A percentile compares a stretch with the other conserved stretches of the same genome.
Conservation (phyloP, 2,329 filamentous ascomycete genomes). For the Neocatenulostroma microsporum region DNA sequence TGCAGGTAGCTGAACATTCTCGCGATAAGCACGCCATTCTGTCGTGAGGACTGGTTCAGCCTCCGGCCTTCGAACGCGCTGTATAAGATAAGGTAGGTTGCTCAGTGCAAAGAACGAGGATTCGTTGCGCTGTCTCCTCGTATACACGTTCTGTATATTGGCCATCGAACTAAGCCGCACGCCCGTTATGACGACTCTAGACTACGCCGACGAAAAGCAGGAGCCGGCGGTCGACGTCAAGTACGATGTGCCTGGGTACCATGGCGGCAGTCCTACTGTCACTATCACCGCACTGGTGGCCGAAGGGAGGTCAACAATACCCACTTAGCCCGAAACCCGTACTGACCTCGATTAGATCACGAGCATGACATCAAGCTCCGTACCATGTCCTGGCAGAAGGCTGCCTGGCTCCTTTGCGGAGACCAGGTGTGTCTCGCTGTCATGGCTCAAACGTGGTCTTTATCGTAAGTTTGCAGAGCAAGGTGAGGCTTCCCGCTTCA, state of each 20-base stretch:
- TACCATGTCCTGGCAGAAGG: constrained; percentile 49
- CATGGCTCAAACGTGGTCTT: constrained; percentile 46
- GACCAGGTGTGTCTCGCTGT: constrained; percentile 47
- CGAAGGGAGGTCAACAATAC: constrained; percentile 7
- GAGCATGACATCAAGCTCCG: constrained; percentile 45
- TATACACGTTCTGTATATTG: no score
- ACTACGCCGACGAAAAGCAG: constrained; percentile 1
- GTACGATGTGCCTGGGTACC: constrained; percentile 8
- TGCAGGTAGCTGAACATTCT: no score
- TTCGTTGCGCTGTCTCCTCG: no score
- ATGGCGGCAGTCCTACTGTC: constrained; percentile 15
- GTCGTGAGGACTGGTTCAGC: no score
- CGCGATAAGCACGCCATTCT: no score
- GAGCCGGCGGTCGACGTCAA: neutral
- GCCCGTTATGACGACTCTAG: neutral
- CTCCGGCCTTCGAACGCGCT: no score
- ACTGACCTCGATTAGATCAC: constrained; percentile 29
- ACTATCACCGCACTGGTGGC: constrained; percentile 19
- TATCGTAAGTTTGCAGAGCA: neutral
- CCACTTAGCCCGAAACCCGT: neutral
- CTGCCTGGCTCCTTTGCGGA: constrained; percentile 41
- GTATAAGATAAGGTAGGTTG: no score
- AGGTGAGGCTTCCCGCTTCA: neutral
- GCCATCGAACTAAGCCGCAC: no score
- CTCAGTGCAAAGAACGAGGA: no score